These are phyloP conservation scores for Protomyces lactucae-debilis DNA, from an alignment of 1,139 yeast genomes.

Conservation along the genomic window DNA sequence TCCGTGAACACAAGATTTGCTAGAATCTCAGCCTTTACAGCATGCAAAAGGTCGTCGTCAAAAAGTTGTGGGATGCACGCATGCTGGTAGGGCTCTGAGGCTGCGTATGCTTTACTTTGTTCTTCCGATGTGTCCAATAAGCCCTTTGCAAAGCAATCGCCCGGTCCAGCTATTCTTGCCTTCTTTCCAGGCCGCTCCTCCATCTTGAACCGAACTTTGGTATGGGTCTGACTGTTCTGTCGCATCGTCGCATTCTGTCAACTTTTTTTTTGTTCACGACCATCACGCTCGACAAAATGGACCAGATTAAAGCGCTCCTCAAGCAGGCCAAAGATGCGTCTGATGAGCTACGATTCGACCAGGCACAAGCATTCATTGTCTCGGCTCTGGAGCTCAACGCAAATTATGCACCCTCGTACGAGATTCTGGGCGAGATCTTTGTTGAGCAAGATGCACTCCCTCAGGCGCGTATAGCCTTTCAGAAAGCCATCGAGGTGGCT, in stretches of 20 bases:
- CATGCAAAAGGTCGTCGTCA: constrained; percentile 67
- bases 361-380: constrained; percentile 12
- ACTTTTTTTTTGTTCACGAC: not conserved
- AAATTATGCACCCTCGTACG: constrained; percentile 18
- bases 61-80: constrained; percentile 72
- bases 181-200: constrained; percentile 13
- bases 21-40: constrained; percentile 79
- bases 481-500: constrained; percentile 43
- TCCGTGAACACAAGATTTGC: constrained; percentile 80
- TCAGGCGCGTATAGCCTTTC: constrained; percentile 19
- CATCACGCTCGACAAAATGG: not conserved
- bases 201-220: not conserved
- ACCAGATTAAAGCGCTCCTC: constrained; percentile 10
- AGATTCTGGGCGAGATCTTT: constrained; percentile 24
- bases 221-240: not conserved
- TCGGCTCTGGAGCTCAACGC: constrained; percentile 14
- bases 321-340: constrained; percentile 4
- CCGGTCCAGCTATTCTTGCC: not conserved
- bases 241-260: not conserved
- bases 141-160: constrained; percentile 1
- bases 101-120: constrained; percentile 12
- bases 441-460: constrained; percentile 23
- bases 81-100: constrained; percentile 70
- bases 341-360: constrained; percentile 12
- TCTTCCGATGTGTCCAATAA: not conserved